A percentile compares a stretch with the other conserved stretches of the same genome.
Conservation (phyloP, 163 green algal genomes). For the Scenedesmus sp. region DNA sequence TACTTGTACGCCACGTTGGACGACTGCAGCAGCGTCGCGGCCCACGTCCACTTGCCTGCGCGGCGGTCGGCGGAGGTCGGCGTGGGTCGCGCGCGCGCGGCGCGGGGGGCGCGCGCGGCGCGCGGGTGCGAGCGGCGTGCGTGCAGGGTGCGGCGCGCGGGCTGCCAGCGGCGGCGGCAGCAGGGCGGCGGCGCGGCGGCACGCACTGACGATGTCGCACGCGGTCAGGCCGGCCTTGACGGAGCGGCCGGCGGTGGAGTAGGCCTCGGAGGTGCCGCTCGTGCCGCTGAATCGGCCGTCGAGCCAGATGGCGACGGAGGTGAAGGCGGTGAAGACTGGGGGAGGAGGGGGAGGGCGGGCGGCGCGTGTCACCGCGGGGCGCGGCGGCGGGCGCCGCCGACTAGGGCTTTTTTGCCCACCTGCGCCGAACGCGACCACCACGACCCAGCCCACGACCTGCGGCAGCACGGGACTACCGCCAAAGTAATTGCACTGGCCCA, state of each 20-base stretch:
- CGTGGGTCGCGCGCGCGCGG: too few species aligned
- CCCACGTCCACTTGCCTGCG: slow-evolving; percentile 44
- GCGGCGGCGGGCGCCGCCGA: background rate
- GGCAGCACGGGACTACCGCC: slow-evolving; percentile 8
- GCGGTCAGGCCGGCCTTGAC: slow-evolving; percentile 45
- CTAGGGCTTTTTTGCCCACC: background rate
- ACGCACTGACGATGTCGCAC: slow-evolving; percentile 48
- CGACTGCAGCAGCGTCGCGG: slow-evolving; percentile 70
- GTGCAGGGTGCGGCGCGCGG: too few species aligned
- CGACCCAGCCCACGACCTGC: slow-evolving; percentile 40
- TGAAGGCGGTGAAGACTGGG: slow-evolving; percentile 37
- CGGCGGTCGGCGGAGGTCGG: too few species aligned
- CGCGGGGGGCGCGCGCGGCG: too few species aligned
- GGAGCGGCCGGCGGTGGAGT: slow-evolving; percentile 34
- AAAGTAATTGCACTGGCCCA: slow-evolving; percentile 42
- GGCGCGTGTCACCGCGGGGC: too few species aligned
- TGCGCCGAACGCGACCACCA: slow-evolving; percentile 41
- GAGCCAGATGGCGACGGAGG: slow-evolving; percentile 42
- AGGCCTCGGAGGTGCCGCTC: slow-evolving; percentile 2
- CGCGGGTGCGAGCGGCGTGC: too few species aligned
- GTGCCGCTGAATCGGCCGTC: slow-evolving; percentile 20
- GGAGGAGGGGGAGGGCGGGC: background rate
- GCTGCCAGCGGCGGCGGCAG: background rate
- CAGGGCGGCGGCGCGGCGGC: background rate
- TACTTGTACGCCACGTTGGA: slow-evolving; percentile 84